These are phyloP conservation scores for Blakeslea trispora DNA, from an alignment of 371 early-diverging fungal species.

Conservation along the genomic window DNA sequence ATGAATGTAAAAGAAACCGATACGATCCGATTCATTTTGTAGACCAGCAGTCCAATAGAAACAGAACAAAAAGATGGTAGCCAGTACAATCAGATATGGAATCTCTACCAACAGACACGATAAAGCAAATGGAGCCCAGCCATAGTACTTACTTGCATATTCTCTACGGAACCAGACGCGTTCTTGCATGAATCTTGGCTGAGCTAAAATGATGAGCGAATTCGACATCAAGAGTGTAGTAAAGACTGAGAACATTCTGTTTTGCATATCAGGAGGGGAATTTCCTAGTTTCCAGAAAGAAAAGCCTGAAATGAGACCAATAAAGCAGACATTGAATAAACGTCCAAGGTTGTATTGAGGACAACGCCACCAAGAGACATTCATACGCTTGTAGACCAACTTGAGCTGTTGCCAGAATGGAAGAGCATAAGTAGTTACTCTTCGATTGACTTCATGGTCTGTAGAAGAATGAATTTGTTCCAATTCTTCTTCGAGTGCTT, in stretches of 20 bases:
- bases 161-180: constrained; percentile 74
- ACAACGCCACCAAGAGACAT: constrained; percentile 63
- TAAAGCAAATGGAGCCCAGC: constrained; percentile 62
- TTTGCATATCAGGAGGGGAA: constrained; percentile 64
- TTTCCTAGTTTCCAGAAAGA: constrained; percentile 66
- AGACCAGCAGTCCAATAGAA: constrained; percentile 69
- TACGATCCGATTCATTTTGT: constrained; percentile 36
- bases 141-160: constrained; percentile 70
- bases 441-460: constrained; percentile 22
- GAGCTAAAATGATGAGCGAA: constrained; percentile 67
- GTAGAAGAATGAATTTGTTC: constrained; percentile 26
- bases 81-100: constrained; percentile 56
- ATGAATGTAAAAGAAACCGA: constrained; percentile 58
- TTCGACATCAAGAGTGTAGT: constrained; percentile 65
- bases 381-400: constrained; percentile 64
- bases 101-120: constrained; percentile 60
- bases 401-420: constrained; percentile 44
- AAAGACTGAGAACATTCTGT: constrained; percentile 74
- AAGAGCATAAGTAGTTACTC: constrained; percentile 28
- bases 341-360: constrained; percentile 70
- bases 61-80: constrained; percentile 59
- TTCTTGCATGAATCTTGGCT: constrained; percentile 76
- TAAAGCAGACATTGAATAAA: constrained; percentile 47
- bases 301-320: constrained; percentile 73
- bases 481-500: constrained; percentile 36